phyloP scores from a whole-genome alignment of 169 alveolate genomes.

The Cryptosporidium bovis region DNA sequence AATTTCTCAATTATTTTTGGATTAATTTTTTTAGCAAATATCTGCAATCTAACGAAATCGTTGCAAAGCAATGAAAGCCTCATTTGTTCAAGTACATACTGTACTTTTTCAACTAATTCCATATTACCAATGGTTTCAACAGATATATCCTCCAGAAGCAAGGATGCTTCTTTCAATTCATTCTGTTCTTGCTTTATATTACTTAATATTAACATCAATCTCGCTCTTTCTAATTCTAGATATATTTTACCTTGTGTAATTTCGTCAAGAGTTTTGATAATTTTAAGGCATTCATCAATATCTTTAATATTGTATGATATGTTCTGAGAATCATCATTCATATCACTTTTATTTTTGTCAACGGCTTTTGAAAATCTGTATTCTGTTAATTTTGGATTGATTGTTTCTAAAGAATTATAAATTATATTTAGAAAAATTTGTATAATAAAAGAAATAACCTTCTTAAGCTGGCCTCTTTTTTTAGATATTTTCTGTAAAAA shows the following conservation, averaged over 20 bases:
- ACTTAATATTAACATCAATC: constrained; percentile 77
- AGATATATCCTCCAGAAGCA: constrained; percentile 79
- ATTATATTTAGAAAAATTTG: constrained; percentile 15
- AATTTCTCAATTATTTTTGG: constrained; percentile 44
- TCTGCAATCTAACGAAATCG: constrained; percentile 67
- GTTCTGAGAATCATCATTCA: background rate
- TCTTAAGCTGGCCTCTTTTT: constrained; percentile 81
- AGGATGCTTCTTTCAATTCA: constrained; percentile 77
- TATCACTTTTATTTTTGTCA: background rate
- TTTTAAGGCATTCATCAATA: constrained; percentile 58
- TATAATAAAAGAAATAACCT: constrained; percentile 58
- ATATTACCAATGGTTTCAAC: constrained; percentile 79
- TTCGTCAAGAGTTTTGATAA: constrained; percentile 48
- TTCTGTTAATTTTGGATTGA: constrained; percentile 12
- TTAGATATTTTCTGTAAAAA: constrained; percentile 61
- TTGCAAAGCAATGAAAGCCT: constrained; percentile 69
- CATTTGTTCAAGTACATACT: constrained; percentile 82
- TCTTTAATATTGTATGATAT: constrained; percentile 35
- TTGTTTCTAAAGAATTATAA: constrained; percentile 1
- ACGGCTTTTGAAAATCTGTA: background rate
- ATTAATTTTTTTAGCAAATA: constrained; percentile 66
- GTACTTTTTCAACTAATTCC: constrained; percentile 81
- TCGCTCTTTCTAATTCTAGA: constrained; percentile 82
- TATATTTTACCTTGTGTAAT: constrained; percentile 77
- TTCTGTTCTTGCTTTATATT: constrained; percentile 78